These are phyloP conservation scores for Diaporthe citriasiana DNA, from an alignment of 2,329 filamentous ascomycete species.

Conservation along the genomic window DNA sequence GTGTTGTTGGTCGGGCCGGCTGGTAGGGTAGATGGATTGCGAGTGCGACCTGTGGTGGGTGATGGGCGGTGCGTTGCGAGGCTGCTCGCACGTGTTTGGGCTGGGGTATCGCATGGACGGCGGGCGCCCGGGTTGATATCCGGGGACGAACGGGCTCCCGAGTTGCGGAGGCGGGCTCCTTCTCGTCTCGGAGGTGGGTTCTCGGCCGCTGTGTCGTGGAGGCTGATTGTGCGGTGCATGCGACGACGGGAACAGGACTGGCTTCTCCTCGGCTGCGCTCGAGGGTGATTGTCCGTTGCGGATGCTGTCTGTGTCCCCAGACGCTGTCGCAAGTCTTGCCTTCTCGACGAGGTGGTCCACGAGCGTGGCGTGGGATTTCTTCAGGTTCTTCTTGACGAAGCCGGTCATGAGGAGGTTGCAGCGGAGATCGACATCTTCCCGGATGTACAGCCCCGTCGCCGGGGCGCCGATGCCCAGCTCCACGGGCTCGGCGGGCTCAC, in stretches of 20 bases:
- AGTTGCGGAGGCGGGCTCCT: conserved; percentile 44
- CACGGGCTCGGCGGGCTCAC: conserved; percentile 74
- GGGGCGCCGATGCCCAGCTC: conserved; percentile 79
- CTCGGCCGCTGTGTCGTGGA: background rate
- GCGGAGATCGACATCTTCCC: conserved; percentile 87
- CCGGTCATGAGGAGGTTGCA: conserved; percentile 82
- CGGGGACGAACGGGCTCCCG: conserved; percentile 32
- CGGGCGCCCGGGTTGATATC: conserved; percentile 4
- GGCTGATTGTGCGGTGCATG: conserved; percentile 13
- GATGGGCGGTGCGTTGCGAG: background rate
- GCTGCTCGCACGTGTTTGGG: background rate
- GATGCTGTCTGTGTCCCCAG: conserved; percentile 27
- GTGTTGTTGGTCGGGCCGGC: background rate
- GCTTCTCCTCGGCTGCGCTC: conserved; percentile 11
- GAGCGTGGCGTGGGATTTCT: conserved; percentile 79
- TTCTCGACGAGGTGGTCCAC: conserved; percentile 74
- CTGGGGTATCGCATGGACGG: conserved; percentile 19
- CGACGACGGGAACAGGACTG: conserved; percentile 3
- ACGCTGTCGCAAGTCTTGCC: conserved; percentile 55
- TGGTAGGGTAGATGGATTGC: background rate
- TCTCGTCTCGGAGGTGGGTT: conserved; percentile 20
- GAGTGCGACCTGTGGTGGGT: conserved; percentile 22
- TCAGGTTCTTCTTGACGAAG: conserved; percentile 87
- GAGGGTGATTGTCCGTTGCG: conserved; percentile 1
- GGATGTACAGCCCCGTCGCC: conserved; percentile 78